phyloP scores from a whole-genome alignment of 805 yeast species.

The Saturnispora ahearnii region DNA sequence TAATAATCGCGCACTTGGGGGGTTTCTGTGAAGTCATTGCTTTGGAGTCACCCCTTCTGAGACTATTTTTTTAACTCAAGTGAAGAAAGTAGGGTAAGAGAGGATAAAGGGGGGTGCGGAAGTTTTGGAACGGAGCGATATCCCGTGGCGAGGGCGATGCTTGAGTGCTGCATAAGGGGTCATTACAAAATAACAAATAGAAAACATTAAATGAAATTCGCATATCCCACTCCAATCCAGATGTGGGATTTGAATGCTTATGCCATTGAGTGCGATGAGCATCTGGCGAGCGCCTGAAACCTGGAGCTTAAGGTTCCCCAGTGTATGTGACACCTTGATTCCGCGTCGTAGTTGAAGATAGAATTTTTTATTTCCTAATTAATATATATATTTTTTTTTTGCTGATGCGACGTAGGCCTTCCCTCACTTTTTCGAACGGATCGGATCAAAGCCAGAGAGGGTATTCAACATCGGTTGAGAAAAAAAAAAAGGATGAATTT shows the following conservation, averaged over 20 bases:
- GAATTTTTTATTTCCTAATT: too few species aligned
- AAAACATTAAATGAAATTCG: background rate
- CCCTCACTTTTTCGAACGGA: too few species aligned
- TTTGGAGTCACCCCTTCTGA: background rate
- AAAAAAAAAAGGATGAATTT: background rate
- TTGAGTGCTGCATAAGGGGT: background rate
- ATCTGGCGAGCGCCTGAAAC: background rate
- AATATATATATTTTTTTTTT: too few species aligned
- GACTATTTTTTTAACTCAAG: too few species aligned
- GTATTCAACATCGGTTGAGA: background rate
- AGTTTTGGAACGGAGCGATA: background rate
- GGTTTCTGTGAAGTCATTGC: background rate
- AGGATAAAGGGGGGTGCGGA: slow-evolving; percentile 14
- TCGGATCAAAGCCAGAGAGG: too few species aligned
- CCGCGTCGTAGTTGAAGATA: too few species aligned
- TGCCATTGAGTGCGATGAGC: background rate
- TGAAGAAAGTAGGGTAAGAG: background rate
- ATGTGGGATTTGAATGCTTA: background rate
- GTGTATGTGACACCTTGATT: too few species aligned
- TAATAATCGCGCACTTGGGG: slow-evolving; percentile 6
- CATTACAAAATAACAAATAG: background rate
- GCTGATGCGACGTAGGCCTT: too few species aligned
- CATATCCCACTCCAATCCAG: background rate
- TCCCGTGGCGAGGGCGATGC: background rate
- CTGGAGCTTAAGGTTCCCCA: too few species aligned